Evolutionary conservation across 257 asterid genomes (phyloP).

Genomic region (Plantago major): DNA sequence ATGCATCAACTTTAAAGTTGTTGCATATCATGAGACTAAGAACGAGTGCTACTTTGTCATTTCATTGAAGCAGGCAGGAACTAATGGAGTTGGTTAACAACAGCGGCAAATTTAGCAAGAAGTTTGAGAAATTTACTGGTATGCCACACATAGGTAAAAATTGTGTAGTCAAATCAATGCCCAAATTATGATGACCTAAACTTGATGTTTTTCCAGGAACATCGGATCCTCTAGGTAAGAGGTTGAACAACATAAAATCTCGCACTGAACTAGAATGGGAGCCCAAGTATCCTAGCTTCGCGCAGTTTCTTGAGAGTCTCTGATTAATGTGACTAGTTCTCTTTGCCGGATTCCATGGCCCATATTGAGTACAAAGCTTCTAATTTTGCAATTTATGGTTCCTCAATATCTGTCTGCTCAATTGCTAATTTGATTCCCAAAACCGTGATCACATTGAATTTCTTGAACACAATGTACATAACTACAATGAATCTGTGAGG

Average conservation of each 20-base stretch:
- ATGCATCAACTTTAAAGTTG: neutral
- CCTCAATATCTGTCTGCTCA: neutral
- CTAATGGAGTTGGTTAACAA: slow-evolving; percentile 64
- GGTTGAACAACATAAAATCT: slow-evolving; percentile 68
- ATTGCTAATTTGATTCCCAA: slow-evolving; percentile 3
- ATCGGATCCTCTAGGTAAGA: slow-evolving; percentile 75
- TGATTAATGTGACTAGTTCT: slow-evolving; percentile 15
- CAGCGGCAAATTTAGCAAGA: slow-evolving; percentile 69
- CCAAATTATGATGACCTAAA: neutral
- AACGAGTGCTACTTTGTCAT: slow-evolving; percentile 8
- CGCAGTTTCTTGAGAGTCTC: slow-evolving; percentile 65
- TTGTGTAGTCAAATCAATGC: slow-evolving; percentile 1
- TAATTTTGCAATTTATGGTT: neutral
- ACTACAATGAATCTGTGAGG: neutral
- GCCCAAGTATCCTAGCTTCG: slow-evolving; percentile 78
- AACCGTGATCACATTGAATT: slow-evolving; percentile 7
- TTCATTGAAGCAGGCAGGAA: slow-evolving; percentile 56
- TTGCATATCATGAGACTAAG: slow-evolving; percentile 5
- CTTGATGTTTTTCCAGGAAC: slow-evolving; percentile 46
- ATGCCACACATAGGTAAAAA: neutral
- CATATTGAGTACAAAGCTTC: neutral
- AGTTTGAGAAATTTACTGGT: slow-evolving; percentile 78
- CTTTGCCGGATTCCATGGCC: neutral
- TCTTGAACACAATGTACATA: neutral
- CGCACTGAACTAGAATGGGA: slow-evolving; percentile 80